Base-by-base conservation (phyloP, 257 asterid species). In the Nicotiana sylvestris region DNA sequence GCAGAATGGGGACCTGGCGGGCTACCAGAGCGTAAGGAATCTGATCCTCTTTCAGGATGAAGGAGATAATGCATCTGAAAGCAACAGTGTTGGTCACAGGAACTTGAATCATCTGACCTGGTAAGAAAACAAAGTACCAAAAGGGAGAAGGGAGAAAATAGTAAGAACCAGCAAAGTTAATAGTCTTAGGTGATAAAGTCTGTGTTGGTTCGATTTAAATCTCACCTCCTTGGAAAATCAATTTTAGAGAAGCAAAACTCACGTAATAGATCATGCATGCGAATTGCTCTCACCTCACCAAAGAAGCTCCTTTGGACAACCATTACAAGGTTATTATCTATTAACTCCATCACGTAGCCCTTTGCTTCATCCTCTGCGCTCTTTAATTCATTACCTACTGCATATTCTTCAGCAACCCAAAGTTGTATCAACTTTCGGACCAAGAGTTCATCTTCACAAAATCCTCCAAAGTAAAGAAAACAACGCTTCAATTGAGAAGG, bases 391-490 rank as follows among this genome's bases (percentile, higher is more conserved):
- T 0, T 29, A 12, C 39, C 39, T 13, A 37, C 77, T 29, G 67
- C 5, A 77, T 77, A 77, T 18, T 81, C 85, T 83, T 83, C 79
- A 0, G 78, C 82, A 0, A 77, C 60, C 85, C 85, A 83, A 55
- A 66, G 49, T 61, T 30, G 9, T 66, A n/a, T 30, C 83, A 77
- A 55, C 78, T 77, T 25, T 9, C n/a, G 29, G 33, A 55, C 79
- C 27, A 56, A 39, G 33, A 83, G 64, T 62, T 25, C 17, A 58
- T 76, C 70, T 18, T 16, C 60, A n/a, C 30, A 35, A 37, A 74
- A 84, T 27, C 27, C 11, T 29, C 82, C 85, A 53, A 84, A 16
- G 51, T 81, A 76, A 1, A 81, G 68, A 84, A 77, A 51, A 51
- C 58, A 39, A 17, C 3, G 32, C 21, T 70, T 39, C 78, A 17